phyloP scores from a whole-genome alignment of 495 filamentous ascomycete genomes.

The Penicillium nucicola region DNA sequence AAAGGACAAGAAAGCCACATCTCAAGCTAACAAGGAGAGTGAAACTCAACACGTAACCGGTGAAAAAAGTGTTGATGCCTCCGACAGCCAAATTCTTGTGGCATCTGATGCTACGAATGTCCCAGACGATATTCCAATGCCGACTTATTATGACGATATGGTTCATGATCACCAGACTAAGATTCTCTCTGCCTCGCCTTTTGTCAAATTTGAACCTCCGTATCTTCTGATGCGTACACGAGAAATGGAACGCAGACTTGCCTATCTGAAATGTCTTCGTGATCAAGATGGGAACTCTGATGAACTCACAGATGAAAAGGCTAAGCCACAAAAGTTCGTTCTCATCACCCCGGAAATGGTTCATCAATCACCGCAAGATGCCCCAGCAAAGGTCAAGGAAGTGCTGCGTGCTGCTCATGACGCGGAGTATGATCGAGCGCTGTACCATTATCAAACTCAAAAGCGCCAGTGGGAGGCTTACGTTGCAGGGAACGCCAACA shows the following conservation, averaged over 20 bases:
- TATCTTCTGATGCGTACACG: constrained; percentile 89
- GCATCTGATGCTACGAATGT: constrained; percentile 52
- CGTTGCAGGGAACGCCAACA: constrained; percentile 72
- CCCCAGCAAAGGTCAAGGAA: constrained; percentile 83
- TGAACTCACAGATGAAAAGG: constrained; percentile 54
- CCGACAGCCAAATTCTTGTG: constrained; percentile 13
- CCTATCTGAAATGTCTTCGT: constrained; percentile 74
- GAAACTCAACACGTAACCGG: constrained; percentile 7
- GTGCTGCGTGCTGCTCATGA: constrained; percentile 92
- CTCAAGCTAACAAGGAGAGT: not conserved
- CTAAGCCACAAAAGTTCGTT: constrained; percentile 68
- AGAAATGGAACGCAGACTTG: constrained; percentile 80
- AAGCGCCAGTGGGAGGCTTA: constrained; percentile 95
- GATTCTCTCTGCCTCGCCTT: constrained; percentile 93
- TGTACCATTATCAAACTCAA: constrained; percentile 92
- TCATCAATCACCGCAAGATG: constrained; percentile 69
- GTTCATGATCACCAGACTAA: constrained; percentile 88
- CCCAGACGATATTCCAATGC: constrained; percentile 83
- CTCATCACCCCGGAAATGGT: constrained; percentile 95
- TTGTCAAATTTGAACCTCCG: constrained; percentile 90
- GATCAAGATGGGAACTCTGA: constrained; percentile 66
- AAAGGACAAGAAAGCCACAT: not conserved
- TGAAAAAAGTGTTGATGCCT: constrained; percentile 16
- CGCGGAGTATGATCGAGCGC: constrained; percentile 91
- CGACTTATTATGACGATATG: constrained; percentile 91